These are phyloP conservation scores for Coniochaeta sp. DNA, from an alignment of 2,329 filamentous ascomycete genomes.

Conservation along the genomic window DNA sequence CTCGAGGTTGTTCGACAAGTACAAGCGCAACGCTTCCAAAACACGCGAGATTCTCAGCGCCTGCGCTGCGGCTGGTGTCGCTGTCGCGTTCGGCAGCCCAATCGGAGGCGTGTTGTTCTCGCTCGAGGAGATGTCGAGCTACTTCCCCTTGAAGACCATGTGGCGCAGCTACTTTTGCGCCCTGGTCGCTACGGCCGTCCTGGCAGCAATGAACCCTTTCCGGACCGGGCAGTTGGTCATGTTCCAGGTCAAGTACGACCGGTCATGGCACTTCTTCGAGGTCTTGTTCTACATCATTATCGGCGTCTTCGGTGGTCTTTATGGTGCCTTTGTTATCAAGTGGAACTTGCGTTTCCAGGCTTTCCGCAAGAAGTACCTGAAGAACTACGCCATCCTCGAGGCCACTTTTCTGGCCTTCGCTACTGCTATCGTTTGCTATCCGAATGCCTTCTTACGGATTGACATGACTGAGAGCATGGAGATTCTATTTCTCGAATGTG, in stretches of 20 bases:
- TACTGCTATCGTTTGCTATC: slow-evolving; percentile 92
- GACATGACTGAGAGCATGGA: slow-evolving; percentile 99
- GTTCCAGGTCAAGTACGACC: slow-evolving; percentile 96
- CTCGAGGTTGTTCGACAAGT: slow-evolving; percentile 86
- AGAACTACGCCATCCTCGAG: slow-evolving; percentile 77
- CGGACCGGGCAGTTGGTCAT: slow-evolving; percentile 96
- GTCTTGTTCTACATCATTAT: slow-evolving; percentile 86
- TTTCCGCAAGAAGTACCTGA: slow-evolving; percentile 88
- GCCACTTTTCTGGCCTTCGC: slow-evolving; percentile 73
- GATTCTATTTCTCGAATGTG: slow-evolving; percentile 89
- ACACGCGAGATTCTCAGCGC: slow-evolving; percentile 92
- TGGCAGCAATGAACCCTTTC: slow-evolving; percentile 96
- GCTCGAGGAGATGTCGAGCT: slow-evolving; percentile 92
- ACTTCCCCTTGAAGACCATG: slow-evolving; percentile 94
- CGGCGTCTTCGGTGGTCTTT: slow-evolving; percentile 87
- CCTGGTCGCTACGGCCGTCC: slow-evolving; percentile 83
- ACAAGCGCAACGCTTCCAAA: slow-evolving; percentile 84
- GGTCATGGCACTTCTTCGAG: slow-evolving; percentile 97
- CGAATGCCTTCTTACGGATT: slow-evolving; percentile 88
- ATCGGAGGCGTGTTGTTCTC: slow-evolving; percentile 97
- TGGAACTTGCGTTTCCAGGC: slow-evolving; percentile 90
- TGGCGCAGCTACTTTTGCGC: slow-evolving; percentile 99
- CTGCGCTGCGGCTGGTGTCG: slow-evolving; percentile 89
- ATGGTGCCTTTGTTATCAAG: slow-evolving; percentile 95
- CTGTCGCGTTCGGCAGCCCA: slow-evolving; percentile 92